phyloP scores from a whole-genome alignment of 257 asterid species.

The Penstemon eatonii region DNA sequence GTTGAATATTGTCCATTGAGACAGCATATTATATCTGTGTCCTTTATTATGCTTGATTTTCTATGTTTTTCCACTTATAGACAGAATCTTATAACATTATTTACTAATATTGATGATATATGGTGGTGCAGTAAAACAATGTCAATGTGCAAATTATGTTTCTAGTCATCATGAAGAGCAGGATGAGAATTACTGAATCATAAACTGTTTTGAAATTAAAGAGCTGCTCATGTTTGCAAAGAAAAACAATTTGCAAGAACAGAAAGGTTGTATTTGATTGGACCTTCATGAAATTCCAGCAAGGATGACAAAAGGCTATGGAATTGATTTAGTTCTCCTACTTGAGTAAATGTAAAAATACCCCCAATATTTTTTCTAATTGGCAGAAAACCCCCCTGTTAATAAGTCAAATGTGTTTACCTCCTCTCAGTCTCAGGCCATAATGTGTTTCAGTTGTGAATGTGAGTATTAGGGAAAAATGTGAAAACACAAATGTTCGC shows the following conservation, averaged over 20 bases:
- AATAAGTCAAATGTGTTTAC: too few relatives aligned
- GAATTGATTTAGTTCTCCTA: slow-evolving; percentile 38
- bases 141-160: too few relatives aligned
- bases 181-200: slow-evolving; percentile 16
- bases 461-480: too few relatives aligned
- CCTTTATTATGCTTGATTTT: not conserved
- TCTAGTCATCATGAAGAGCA: slow-evolving; percentile 15
- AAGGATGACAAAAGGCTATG: slow-evolving; percentile 41
- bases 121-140: too few relatives aligned
- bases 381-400: too few relatives aligned
- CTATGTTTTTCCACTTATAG: not conserved
- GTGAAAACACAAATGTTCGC: too few relatives aligned
- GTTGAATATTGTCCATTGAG: slow-evolving; percentile 16
- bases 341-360: slow-evolving; percentile 14
- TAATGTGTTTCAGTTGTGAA: too few relatives aligned
- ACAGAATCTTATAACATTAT: slow-evolving; percentile 19
- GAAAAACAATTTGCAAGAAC: slow-evolving; percentile 36
- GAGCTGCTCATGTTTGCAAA: slow-evolving; percentile 18
- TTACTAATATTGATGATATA: not conserved
- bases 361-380: too few relatives aligned
- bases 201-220: slow-evolving; percentile 1
- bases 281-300: slow-evolving; percentile 65
- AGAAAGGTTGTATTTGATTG: slow-evolving; percentile 42
- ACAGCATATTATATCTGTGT: slow-evolving; percentile 6
- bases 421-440: too few relatives aligned